Evolutionary conservation across 108 stramenopile genomes (phyloP).

Genomic region (Conticribra weissflogii): DNA sequence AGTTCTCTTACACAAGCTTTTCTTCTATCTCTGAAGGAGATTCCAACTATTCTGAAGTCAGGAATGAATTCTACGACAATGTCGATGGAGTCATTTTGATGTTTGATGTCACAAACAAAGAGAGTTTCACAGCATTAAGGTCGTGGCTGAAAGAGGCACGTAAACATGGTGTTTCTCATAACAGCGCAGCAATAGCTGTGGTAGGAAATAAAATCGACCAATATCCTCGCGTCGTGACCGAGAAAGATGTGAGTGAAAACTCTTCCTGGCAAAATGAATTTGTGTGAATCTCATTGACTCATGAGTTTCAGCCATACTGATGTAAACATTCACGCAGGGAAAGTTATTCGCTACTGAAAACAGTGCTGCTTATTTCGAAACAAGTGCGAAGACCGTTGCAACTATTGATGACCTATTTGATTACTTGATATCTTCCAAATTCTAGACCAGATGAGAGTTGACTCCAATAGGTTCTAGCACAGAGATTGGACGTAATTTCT

Average conservation of each 20-base stretch:
- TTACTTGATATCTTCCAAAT: constrained; percentile 31
- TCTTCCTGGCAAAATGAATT: no score
- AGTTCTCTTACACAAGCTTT: constrained; percentile 4
- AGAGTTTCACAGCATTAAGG: constrained; percentile 61
- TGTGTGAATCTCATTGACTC: no score
- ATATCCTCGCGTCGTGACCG: constrained; percentile 25
- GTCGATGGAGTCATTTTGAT: constrained; percentile 66
- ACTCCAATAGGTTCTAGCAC: no score
- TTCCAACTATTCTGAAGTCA: constrained; percentile 72
- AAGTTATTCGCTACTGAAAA: constrained; percentile 53
- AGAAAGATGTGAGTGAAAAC: constrained; percentile 26
- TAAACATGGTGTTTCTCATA: constrained; percentile 50
- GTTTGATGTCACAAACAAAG: constrained; percentile 60
- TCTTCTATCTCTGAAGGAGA: constrained; percentile 68
- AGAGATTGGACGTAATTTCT: no score
- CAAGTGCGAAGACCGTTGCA: constrained; percentile 64
- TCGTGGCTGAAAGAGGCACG: constrained; percentile 64
- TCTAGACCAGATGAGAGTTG: no score
- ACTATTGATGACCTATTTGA: constrained; percentile 67
- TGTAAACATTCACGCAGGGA: no score
- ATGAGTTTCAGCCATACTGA: no score
- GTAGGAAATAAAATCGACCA: constrained; percentile 74
- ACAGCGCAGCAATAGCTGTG: constrained; percentile 53
- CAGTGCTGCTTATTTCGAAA: constrained; percentile 70
- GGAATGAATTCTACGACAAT: constrained; percentile 88